Evolutionary conservation across 2,329 filamentous ascomycete species (phyloP), one percentile per base, ranked within the genome.

Genomic region (Fusarium sp.): DNA sequence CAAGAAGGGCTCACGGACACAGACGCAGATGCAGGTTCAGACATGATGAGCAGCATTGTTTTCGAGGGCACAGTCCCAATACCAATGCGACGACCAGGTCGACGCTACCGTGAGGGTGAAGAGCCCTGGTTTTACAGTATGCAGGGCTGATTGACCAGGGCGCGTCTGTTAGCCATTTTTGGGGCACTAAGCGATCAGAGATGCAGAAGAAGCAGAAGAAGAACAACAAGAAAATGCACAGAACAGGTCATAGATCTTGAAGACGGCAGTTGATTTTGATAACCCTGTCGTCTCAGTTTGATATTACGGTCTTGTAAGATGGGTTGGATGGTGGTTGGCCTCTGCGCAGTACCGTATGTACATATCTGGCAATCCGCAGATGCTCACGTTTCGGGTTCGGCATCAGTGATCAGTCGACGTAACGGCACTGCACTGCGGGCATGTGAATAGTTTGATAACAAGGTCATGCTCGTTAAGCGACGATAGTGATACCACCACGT

Each of bases 71-170:
- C 80, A 11, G 80, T 93, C 35, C 90, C 90, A 38, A 83, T 92
- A 23, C 92, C 92, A 2, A 91, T 93, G 83, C 77, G 84, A 74
- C 80, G 85, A 67, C 91, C 92, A 15, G 88, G 86, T 18, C 80
- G 83, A 56, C 75, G 73, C 59, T 90, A 90, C 75, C 81, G 77
- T 17, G 81, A 73, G 70, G 70, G 72, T 50, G 78, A 81, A 60
- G 74, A 77, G 69, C 84, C 84, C 26, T 86, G 84, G 84, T 84
- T 85, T 64, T 85, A 81, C 66, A 73, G 53, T 61, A 64, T 60
- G 35, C 73, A 74, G 70, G 53, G 60, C 45, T 80, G 73, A 78
- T 54, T 35, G 60, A 62, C 50, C 53, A 68, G 67, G 60, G 69
- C 57, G 61, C 65, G 26, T 38, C 44, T 56, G 61, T 60, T 66